A percentile compares a stretch with the other conserved stretches of the same genome.
Evolutionary conservation across 805 yeast genomes (phyloP).

Genomic region (Candida tammaniensis): DNA sequence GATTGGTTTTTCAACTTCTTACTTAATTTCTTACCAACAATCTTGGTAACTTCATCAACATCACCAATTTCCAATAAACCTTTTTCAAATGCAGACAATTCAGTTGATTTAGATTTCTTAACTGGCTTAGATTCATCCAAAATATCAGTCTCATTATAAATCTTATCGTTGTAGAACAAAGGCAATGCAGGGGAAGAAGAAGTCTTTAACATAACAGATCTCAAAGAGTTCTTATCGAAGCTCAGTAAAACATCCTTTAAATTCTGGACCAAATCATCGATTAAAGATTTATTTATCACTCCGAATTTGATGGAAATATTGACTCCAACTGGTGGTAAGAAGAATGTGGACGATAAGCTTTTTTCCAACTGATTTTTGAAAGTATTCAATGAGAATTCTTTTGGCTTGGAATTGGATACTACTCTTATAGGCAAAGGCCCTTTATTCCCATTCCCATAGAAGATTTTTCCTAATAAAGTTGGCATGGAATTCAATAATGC

Average conservation of each 20-base stretch:
- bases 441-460: constrained; percentile 54
- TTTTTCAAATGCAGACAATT: constrained; percentile 62
- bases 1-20: constrained; percentile 15
- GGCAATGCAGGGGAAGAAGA: constrained; percentile 81
- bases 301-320: constrained; percentile 70
- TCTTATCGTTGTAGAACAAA: constrained; percentile 62
- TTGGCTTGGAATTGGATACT: constrained; percentile 23
- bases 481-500: constrained; percentile 79
- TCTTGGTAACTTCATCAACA: constrained; percentile 64
- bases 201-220: constrained; percentile 64
- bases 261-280: constrained; percentile 55
- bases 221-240: constrained; percentile 46
- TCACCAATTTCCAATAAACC: constrained; percentile 81
- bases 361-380: constrained; percentile 59
- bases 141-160: constrained; percentile 49
- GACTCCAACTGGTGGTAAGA: constrained; percentile 71
- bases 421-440: constrained; percentile 48
- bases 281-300: constrained; percentile 33
- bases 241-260: constrained; percentile 50
- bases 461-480: constrained; percentile 74
- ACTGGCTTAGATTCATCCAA: constrained; percentile 20
- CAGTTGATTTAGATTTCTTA: constrained; percentile 28
- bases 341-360: constrained; percentile 55
- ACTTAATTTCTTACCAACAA: constrained; percentile 57
- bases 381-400: constrained; percentile 47